A percentile compares a stretch with the other conserved stretches of the same genome.
phyloP scores from a whole-genome alignment of 192 early-diverging fungal genomes.

The Chytriomyces confervae region DNA sequence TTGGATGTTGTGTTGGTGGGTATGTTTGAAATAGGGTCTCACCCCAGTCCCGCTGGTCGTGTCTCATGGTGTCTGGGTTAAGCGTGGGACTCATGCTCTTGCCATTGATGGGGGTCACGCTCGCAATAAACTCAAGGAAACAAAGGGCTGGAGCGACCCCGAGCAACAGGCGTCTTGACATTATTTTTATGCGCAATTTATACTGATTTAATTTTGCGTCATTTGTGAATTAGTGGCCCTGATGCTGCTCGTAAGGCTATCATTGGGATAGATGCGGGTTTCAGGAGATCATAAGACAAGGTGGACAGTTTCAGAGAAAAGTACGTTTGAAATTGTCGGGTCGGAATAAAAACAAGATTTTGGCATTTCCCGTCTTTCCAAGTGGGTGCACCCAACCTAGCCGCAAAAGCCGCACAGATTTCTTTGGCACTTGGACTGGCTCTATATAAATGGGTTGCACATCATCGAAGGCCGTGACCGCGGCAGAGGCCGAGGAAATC shows the following conservation, averaged over 20 bases:
- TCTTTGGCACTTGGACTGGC: neutral
- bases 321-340: too few species aligned
- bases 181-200: too few species aligned
- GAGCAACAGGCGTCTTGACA: neutral
- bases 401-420: neutral
- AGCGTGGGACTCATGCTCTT: slow-evolving; percentile 33
- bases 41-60: slow-evolving; percentile 31
- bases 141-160: slow-evolving; percentile 22
- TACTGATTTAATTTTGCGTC: too few species aligned
- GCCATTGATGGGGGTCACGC: slow-evolving; percentile 30
- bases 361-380: too few species aligned
- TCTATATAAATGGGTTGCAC: slow-evolving; percentile 1
- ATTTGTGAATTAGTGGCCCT: too few species aligned
- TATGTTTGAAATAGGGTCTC: neutral
- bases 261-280: too few species aligned
- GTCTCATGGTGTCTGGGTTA: slow-evolving; percentile 29
- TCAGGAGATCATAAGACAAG: too few species aligned
- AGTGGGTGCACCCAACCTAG: neutral
- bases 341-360: too few species aligned
- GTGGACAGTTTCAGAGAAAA: too few species aligned
- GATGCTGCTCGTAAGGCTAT: too few species aligned
- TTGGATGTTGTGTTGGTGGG: neutral
- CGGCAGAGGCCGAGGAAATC: slow-evolving; percentile 1
- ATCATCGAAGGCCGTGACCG: neutral
- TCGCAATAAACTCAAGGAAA: slow-evolving; percentile 31